phyloP scores from a whole-genome alignment of 371 early-diverging fungal species.

The Mortierella sp. region DNA sequence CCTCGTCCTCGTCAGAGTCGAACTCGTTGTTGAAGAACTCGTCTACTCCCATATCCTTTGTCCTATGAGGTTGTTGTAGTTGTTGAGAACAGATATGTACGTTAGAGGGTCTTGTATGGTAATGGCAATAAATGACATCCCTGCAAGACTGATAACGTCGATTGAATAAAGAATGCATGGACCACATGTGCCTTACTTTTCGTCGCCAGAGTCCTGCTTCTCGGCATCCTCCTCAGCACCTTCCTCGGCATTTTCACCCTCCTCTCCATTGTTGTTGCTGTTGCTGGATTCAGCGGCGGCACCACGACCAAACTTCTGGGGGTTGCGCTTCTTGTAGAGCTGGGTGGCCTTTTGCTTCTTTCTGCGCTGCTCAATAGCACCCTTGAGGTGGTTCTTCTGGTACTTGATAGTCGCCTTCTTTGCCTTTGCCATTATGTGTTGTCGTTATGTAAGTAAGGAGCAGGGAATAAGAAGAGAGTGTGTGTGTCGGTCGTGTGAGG shows the following conservation, averaged over 20 bases:
- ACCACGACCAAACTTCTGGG: conserved; percentile 58
- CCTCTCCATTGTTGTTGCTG: conserved; percentile 51
- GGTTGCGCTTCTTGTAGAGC: conserved; percentile 67
- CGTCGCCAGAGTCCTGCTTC: conserved; percentile 56
- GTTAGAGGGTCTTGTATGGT: no score
- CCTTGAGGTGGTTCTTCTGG: conserved; percentile 85
- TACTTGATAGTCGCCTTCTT: conserved; percentile 92
- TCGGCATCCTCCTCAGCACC: conserved; percentile 58
- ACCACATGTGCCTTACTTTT: conserved; percentile 40
- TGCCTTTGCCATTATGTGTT: conserved; percentile 77
- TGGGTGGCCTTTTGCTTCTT: conserved; percentile 79
- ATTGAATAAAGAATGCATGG: background rate
- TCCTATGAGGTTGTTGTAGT: background rate
- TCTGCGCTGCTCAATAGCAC: conserved; percentile 72
- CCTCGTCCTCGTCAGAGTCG: conserved; percentile 45
- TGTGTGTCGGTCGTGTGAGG: background rate
- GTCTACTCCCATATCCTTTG: conserved; percentile 47
- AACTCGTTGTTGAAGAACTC: conserved; percentile 58
- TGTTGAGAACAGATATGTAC: background rate
- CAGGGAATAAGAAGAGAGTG: background rate
- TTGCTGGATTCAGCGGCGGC: conserved; percentile 45
- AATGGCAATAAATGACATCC: no score
- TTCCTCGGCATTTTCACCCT: conserved; percentile 53
- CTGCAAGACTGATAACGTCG: no score
- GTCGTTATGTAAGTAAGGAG: background rate